Percentiles rank a stretch among this genome's conserved stretches.
phyloP scores from a whole-genome alignment of 2,329 filamentous ascomycete species.

The Hawksworthiomyces lignivorus region DNA sequence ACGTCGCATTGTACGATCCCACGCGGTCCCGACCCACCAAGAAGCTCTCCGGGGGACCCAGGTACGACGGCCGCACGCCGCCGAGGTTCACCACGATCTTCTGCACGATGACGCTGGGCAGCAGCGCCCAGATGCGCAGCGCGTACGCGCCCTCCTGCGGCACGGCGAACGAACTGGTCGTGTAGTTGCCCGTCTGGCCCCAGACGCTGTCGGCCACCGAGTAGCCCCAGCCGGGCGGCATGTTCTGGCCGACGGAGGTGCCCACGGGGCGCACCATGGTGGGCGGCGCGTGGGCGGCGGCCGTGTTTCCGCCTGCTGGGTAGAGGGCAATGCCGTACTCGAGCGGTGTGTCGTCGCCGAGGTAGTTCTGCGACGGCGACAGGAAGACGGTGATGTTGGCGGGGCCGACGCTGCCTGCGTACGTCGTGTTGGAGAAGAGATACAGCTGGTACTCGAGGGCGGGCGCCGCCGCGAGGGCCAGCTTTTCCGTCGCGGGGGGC shows the following conservation, averaged over 20 bases:
- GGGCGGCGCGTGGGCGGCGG: conserved; percentile 19
- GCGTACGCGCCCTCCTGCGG: conserved; percentile 37
- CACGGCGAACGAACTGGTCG: conserved; percentile 36
- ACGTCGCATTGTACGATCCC: conserved; percentile 30
- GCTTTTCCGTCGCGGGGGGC: conserved; percentile 43
- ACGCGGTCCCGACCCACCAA: conserved; percentile 32
- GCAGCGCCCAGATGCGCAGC: conserved; percentile 42
- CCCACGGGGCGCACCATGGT: conserved; percentile 34
- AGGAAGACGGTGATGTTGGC: conserved; percentile 42
- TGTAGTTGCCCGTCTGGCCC: conserved; percentile 36
- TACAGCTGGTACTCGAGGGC: conserved; percentile 55
- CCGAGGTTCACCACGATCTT: conserved; percentile 50
- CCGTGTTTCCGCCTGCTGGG: conserved; percentile 23
- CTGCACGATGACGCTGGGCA: conserved; percentile 46
- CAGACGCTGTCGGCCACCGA: conserved; percentile 39
- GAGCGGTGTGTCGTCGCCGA: conserved; percentile 40
- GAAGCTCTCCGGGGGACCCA: conserved; percentile 51
- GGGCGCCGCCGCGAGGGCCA: conserved; percentile 40
- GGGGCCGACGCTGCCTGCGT: conserved; percentile 16
- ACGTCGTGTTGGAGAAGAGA: conserved; percentile 45
- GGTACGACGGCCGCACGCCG: conserved; percentile 44
- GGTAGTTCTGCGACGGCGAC: conserved; percentile 45
- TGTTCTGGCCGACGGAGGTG: conserved; percentile 29
- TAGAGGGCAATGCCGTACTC: conserved; percentile 44
- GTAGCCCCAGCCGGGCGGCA: conserved; percentile 34